Evolutionary conservation across 2,329 filamentous ascomycete genomes (phyloP), one percentile per base, ranked within the genome.

Genomic region (Fusarium kyushuense): DNA sequence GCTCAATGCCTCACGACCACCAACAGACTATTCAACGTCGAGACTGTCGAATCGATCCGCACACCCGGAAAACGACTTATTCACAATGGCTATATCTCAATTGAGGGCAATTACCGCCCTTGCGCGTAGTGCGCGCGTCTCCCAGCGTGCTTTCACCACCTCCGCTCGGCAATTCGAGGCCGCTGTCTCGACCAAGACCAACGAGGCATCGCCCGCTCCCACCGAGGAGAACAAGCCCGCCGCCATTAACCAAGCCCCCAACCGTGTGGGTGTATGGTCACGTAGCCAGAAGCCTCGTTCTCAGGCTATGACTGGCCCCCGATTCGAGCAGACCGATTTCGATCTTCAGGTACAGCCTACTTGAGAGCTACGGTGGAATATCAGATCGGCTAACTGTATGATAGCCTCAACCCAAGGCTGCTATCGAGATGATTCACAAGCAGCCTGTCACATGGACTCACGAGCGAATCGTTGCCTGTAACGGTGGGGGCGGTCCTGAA

Each of bases 291-390:
- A 89, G 80, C 89, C 93, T 38, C 87, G 95, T 75, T 86, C 88
- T 54, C 81, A 89, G 79, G 96, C 94, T 54, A 99, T 99, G 95
- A 89, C 89, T 41, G 96, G 96, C 41, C 96, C 96, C 70, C 86
- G 95, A 73, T 99, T 99, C 76, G 96, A 99, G 85, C 95, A 98
- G 88, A 98, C 93, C 33, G 93, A 97, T 76, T 95, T 98, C 82
- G 89, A 90, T 74, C 83, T 91, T 72, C 96, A 99, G 92, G 95
- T 97, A 84, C 72, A 88, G 36, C 16, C 45, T 25, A 58, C 32
- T 45, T 33, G 41, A 27, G 30, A 45, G 33, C 49, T 58, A 33
- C 40, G 45, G 67, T 32, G 33, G 53, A 53, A 51, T 13, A 47
- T 60, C 41, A 45, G 25, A 55, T 12, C 48, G 57, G 63, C 72